Percentiles rank a stretch among this genome's conserved stretches.
These are phyloP conservation scores for Scorias spongiosa DNA, from an alignment of 2,329 filamentous ascomycete species.

Conservation along the genomic window DNA sequence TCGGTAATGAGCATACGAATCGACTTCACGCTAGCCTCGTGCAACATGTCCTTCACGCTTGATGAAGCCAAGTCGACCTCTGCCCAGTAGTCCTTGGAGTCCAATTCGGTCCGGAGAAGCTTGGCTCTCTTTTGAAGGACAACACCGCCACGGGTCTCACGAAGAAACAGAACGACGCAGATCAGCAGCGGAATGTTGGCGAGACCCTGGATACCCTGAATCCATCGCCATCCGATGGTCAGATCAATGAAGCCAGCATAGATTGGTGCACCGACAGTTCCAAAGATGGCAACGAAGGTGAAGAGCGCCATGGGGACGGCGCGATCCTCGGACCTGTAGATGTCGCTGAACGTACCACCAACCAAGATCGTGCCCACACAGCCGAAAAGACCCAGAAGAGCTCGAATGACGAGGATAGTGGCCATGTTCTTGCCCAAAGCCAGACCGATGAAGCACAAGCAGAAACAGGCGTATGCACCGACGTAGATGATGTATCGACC, in stretches of 20 bases:
- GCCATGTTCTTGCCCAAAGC: constrained; percentile 33
- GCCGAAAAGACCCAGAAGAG: constrained; percentile 34
- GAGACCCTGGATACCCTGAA: constrained; percentile 37
- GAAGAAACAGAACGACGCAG: constrained; percentile 28
- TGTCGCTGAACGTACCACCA: constrained; percentile 35
- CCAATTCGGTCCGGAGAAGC: constrained; percentile 30
- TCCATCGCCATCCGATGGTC: constrained; percentile 38
- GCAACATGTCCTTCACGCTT: constrained; percentile 30
- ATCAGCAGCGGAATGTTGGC: constrained; percentile 35
- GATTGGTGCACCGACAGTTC: constrained; percentile 38
- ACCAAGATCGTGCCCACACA: constrained; percentile 36
- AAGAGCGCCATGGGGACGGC: constrained; percentile 34
- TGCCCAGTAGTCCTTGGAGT: constrained; percentile 35
- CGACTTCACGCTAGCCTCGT: constrained; percentile 36
- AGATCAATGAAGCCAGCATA: constrained; percentile 40
- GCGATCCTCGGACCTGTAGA: constrained; percentile 32
- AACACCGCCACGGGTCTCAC: constrained; percentile 32
- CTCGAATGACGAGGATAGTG: constrained; percentile 33
- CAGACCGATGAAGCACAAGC: constrained; percentile 33
- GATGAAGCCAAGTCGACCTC: constrained; percentile 37
- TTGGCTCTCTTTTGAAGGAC: constrained; percentile 35
- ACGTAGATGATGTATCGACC: constrained; percentile 33
- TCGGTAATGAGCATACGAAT: constrained; percentile 35
- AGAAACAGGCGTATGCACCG: constrained; percentile 31
- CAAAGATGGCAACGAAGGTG: constrained; percentile 35